Evolutionary conservation across 164 flowering plant genomes (phyloP).

Genomic region (Kalanchoe fedtschenkoi): DNA sequence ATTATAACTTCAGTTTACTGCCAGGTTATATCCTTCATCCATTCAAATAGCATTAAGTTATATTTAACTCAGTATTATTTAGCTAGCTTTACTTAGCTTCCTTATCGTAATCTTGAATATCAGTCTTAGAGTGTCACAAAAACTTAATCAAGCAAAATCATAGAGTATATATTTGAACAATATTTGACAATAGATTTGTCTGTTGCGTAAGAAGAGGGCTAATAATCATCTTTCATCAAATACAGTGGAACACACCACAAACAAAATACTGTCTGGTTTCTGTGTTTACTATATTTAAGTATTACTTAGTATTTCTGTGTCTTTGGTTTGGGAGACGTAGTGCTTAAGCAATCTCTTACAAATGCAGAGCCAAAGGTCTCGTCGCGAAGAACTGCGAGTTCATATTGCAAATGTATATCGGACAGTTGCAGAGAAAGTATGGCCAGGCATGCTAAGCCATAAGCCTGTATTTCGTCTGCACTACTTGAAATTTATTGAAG

Average conservation of each 20-base stretch:
- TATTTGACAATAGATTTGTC: no score
- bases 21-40: background rate
- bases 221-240: background rate
- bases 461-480: conserved; percentile 82
- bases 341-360: conserved; percentile 2
- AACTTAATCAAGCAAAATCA: no score
- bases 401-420: conserved; percentile 90
- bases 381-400: conserved; percentile 91
- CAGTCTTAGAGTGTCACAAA: no score
- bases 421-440: conserved; percentile 79
- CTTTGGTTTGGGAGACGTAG: background rate
- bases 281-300: background rate
- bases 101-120: no score
- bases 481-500: conserved; percentile 86
- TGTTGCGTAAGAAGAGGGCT: no score
- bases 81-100: no score
- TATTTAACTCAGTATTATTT: background rate
- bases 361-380: conserved; percentile 76
- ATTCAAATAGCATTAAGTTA: background rate
- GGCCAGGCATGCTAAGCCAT: conserved; percentile 87
- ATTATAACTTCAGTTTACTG: background rate
- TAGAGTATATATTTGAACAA: no score
- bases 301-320: background rate
- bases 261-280: background rate
- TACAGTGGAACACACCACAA: no score